These are phyloP conservation scores for Vaccinium vitisidaea DNA, from an alignment of 148 eudicot genomes.

Conservation along the genomic window DNA sequence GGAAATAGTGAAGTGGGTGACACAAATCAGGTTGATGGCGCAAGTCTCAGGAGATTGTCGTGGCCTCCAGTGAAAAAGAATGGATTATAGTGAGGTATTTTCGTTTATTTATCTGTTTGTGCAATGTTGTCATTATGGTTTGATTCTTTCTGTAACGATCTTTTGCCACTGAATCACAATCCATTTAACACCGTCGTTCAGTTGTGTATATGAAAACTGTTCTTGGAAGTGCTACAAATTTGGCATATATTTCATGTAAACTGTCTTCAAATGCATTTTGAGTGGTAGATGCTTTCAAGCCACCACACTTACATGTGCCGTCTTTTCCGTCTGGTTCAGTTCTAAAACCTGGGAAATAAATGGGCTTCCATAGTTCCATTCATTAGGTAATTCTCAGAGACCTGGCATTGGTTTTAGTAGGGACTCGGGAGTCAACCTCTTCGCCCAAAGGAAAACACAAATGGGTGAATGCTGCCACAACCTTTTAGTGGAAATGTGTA, in stretches of 20 bases:
- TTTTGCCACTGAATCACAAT: neutral
- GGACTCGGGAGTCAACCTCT: neutral
- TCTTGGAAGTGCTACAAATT: too few relatives aligned
- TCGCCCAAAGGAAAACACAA: too few relatives aligned
- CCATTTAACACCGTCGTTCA: neutral
- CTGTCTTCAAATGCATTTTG: slow-evolving; percentile 2
- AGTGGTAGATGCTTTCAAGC: neutral
- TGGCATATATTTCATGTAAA: neutral
- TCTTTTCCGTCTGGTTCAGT: neutral
- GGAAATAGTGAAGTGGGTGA: slow-evolving; percentile 37
- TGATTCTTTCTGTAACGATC: neutral
- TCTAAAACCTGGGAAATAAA: too few relatives aligned
- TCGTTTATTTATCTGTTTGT: neutral
- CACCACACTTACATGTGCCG: neutral
- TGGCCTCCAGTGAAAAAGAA: slow-evolving; percentile 59
- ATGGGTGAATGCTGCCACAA: too few relatives aligned
- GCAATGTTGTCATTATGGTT: neutral
- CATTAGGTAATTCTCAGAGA: neutral
- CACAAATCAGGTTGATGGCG: slow-evolving; percentile 27
- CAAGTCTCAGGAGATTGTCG: slow-evolving; percentile 48
- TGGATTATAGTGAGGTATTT: slow-evolving; percentile 15
- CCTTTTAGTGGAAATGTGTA: neutral
- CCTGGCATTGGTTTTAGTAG: neutral
- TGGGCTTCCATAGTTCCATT: neutral
- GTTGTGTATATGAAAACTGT: neutral